Base-by-base conservation (phyloP, 176 grass and related monocot genomes). In the Ensete glaucum region DNA sequence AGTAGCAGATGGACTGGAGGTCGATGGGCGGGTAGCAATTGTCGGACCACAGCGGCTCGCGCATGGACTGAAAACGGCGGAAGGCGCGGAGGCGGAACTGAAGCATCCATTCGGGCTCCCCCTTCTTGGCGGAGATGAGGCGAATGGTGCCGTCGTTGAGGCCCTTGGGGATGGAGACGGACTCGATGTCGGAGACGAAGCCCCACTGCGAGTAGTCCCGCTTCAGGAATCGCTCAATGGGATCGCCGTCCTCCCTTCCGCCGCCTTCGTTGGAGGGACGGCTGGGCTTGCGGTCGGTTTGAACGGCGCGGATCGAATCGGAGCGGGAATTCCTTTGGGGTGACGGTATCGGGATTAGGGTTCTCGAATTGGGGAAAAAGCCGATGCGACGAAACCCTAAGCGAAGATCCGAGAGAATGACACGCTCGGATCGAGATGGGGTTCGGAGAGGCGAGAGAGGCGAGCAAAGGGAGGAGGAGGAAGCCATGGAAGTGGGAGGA, bases 51-150 rank as follows among this genome's bases (percentile, higher is more conserved):
- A 77, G 80, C 50, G 95, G 90, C 86, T 93, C 88, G 16, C 29
- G 48, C 83, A 90, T 93, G 64, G 82, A 82, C 55, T 85, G 84
- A 77, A 98, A 98, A 9, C 76, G 81, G 25, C 86, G 86, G 81
- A 89, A 91, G 56, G 95, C 86, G 62, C 82, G 74, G 53, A 99
- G 90, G 78, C 95, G 86, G 73, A 87, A 89, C 53, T 94, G 80
- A 17, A 99, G 88, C 90, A 99, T 99, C 95, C 95, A 98, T 1
- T 85, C 77, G 16, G 95, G 95, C 82, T 99, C 95, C 16, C 83
- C 80, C 82, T 99, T 99, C 69, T 89, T 78, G 74, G 80, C 80
- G 67, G 95, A 99, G 83, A 99, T 94, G 77, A 83, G 72, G 72
- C 88, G 84, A 22, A 99, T 50, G 67, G 95, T 94, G n/a, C 79